Percentiles rank a stretch among this genome's conserved stretches.
Conservation (phyloP, 257 asterid species). For the Lithospermum erythrorhizon region DNA sequence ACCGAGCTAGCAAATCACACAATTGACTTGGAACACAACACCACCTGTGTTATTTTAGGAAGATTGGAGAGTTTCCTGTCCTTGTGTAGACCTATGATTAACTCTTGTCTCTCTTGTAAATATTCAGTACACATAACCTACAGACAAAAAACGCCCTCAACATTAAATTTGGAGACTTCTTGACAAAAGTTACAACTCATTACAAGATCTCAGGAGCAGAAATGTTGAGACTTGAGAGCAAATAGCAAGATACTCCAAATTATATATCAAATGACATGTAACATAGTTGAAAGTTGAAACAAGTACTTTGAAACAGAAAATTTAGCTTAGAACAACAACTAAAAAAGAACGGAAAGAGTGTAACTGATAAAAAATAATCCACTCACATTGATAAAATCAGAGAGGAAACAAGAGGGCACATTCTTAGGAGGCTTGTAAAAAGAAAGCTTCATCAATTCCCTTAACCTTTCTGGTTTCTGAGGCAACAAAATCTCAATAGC, state of each 20-base stretch:
- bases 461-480: slow-evolving; percentile 48
- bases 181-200: too few species aligned
- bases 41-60: slow-evolving; percentile 67
- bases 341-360: too few species aligned
- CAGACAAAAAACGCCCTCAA: slow-evolving; percentile 3
- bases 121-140: slow-evolving; percentile 73
- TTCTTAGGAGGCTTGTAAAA: slow-evolving; percentile 54
- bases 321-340: too few species aligned
- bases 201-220: too few species aligned
- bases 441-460: slow-evolving; percentile 42
- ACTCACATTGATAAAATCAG: slow-evolving; percentile 66
- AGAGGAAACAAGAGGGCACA: slow-evolving; percentile 62
- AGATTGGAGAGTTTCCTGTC: slow-evolving; percentile 55
- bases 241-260: too few species aligned
- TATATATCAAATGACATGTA: too few species aligned
- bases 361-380: background rate
- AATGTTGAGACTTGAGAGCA: too few species aligned
- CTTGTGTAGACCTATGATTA: slow-evolving; percentile 51
- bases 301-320: too few species aligned
- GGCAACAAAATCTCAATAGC: slow-evolving; percentile 54
- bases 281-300: too few species aligned
- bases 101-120: slow-evolving; percentile 59
- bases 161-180: too few species aligned
- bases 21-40: background rate
- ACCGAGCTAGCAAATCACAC: background rate